phyloP scores from a whole-genome alignment of 495 filamentous ascomycete species.

The Beverwykella pulmonaria region DNA sequence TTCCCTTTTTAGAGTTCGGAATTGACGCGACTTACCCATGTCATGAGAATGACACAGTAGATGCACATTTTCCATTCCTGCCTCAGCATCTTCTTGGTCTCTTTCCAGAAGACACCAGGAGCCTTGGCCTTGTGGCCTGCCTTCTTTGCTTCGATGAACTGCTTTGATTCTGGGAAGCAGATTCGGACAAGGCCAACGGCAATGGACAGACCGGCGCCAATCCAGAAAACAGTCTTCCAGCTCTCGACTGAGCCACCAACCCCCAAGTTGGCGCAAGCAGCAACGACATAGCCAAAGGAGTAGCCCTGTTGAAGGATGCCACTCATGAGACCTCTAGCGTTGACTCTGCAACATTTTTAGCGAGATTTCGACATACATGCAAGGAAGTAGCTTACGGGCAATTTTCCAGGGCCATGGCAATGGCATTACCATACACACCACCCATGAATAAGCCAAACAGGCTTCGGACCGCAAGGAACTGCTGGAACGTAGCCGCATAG shows the following conservation, averaged over 20 bases:
- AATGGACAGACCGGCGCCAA: slow-evolving; percentile 65
- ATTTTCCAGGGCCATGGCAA: slow-evolving; percentile 78
- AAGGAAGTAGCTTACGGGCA: slow-evolving; percentile 55
- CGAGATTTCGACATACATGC: neutral
- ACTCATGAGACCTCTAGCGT: slow-evolving; percentile 74
- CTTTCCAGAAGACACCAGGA: slow-evolving; percentile 60
- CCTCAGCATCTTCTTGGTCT: slow-evolving; percentile 63
- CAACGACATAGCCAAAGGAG: slow-evolving; percentile 72
- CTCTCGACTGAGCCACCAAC: slow-evolving; percentile 59
- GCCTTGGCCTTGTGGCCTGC: slow-evolving; percentile 53
- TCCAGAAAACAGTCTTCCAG: slow-evolving; percentile 69
- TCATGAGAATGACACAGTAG: slow-evolving; percentile 74
- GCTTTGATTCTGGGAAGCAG: slow-evolving; percentile 69
- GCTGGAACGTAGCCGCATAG: slow-evolving; percentile 64
- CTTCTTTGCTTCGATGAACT: slow-evolving; percentile 67
- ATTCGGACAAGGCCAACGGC: slow-evolving; percentile 64
- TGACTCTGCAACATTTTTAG: slow-evolving; percentile 21
- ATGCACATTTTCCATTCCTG: slow-evolving; percentile 72
- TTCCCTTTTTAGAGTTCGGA: neutral
- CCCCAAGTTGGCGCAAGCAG: slow-evolving; percentile 69
- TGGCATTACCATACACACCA: slow-evolving; percentile 79
- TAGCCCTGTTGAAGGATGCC: slow-evolving; percentile 80
- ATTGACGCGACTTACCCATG: slow-evolving; percentile 48
- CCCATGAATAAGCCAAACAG: slow-evolving; percentile 85
- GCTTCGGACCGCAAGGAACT: slow-evolving; percentile 70